Conservation (phyloP, 176 grass and related monocot species). For the Saccharum officinarum region DNA sequence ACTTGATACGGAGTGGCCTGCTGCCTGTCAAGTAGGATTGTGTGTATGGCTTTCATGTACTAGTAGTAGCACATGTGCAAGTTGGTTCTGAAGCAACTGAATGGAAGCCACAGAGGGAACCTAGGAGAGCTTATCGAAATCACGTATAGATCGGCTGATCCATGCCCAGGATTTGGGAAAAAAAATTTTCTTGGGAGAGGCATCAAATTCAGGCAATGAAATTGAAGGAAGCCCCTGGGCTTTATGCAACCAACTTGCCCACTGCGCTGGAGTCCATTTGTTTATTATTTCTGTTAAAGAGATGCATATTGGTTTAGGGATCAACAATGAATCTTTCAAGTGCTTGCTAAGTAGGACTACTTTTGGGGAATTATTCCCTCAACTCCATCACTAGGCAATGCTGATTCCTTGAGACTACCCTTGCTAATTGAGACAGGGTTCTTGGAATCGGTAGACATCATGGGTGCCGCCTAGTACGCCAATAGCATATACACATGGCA, state of each 20-base stretch:
- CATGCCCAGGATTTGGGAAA: constrained; percentile 3
- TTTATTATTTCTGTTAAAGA: constrained; percentile 31
- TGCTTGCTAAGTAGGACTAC: constrained; percentile 53
- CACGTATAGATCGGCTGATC: background rate
- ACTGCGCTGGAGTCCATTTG: constrained; percentile 25
- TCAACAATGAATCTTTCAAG: constrained; percentile 58
- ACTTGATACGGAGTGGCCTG: constrained; percentile 5
- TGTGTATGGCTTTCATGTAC: constrained; percentile 10
- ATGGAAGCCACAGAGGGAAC: constrained; percentile 29
- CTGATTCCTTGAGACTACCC: constrained; percentile 22
- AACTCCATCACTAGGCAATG: constrained; percentile 32
- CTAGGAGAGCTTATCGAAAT: constrained; percentile 31
- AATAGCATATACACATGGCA: constrained; percentile 31
- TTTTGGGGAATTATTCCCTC: constrained; percentile 46
- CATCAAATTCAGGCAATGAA: constrained; percentile 36
- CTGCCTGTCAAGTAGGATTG: constrained; percentile 24
- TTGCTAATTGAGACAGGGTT: constrained; percentile 29
- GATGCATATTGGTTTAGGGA: constrained; percentile 45
- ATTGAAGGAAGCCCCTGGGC: background rate
- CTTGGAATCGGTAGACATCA: constrained; percentile 40
- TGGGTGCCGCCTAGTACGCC: constrained; percentile 26
- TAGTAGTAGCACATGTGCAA: constrained; percentile 2
- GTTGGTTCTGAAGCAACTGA: constrained; percentile 23
- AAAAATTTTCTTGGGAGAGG: constrained; percentile 2
- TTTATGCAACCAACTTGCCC: constrained; percentile 40